These are phyloP conservation scores for Avena atlantica DNA, from an alignment of 176 grass and related monocot species.

Conservation along the genomic window DNA sequence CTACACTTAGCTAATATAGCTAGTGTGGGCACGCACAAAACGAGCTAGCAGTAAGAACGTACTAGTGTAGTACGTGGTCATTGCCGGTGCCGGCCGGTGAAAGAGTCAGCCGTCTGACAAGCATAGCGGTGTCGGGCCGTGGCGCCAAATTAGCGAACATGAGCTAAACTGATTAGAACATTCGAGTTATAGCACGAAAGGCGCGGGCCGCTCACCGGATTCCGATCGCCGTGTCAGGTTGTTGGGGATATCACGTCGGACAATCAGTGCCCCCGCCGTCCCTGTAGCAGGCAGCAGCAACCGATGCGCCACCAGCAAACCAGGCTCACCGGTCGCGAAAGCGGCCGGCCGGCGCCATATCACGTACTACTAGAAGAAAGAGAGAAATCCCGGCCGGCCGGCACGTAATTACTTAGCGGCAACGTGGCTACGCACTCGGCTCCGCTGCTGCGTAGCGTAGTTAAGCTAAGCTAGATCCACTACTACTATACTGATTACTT, in stretches of 20 bases:
- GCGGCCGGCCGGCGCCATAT: conserved; percentile 38
- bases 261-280: conserved; percentile 35
- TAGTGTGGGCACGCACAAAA: conserved; percentile 2
- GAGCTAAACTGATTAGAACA: not conserved
- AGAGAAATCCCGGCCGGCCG: not conserved
- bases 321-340: conserved; percentile 45
- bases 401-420: not conserved
- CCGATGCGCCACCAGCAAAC: conserved; percentile 44
- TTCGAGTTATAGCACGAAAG: conserved; percentile 37
- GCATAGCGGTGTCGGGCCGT: not conserved
- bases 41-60: conserved; percentile 2
- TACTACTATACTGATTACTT: not conserved
- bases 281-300: not conserved
- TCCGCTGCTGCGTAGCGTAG: not conserved
- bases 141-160: conserved; percentile 26
- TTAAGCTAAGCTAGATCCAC: not conserved
- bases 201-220: conserved; percentile 34
- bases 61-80: not conserved
- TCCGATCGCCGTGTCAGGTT: conserved; percentile 36
- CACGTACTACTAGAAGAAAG: not conserved
- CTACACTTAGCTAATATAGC: not conserved
- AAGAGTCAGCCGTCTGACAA: conserved; percentile 39
- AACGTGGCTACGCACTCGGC: conserved; percentile 7
- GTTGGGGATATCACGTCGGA: conserved; percentile 52
- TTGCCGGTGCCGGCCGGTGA: not conserved